Percentiles rank a stretch among this genome's conserved stretches.
These are phyloP conservation scores for Rhypophila decipiens DNA, from an alignment of 495 filamentous ascomycete species.

Conservation along the genomic window DNA sequence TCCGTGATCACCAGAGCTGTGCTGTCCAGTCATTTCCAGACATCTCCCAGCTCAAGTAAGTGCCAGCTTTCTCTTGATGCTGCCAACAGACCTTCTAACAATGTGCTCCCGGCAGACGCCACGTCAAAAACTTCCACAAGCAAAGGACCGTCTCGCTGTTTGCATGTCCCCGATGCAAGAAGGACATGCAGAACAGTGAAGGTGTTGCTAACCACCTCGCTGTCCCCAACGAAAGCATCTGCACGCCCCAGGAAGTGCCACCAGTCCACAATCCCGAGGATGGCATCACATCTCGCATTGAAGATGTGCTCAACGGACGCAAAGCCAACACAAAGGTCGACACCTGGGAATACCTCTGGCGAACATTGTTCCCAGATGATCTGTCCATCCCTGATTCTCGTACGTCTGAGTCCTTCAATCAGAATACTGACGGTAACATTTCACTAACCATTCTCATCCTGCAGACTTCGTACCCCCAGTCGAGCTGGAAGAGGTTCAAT, in stretches of 20 bases:
- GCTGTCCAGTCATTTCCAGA: slow-evolving; percentile 19
- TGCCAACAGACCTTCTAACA: neutral
- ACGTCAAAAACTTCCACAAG: slow-evolving; percentile 23
- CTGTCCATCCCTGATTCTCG: slow-evolving; percentile 7
- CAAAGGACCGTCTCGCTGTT: slow-evolving; percentile 4
- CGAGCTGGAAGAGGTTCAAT: slow-evolving; percentile 23
- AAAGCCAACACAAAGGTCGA: slow-evolving; percentile 21
- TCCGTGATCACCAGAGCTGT: slow-evolving; percentile 25
- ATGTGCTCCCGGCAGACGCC: slow-evolving; percentile 11
- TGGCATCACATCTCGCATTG: slow-evolving; percentile 16
- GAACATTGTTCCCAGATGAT: slow-evolving; percentile 16
- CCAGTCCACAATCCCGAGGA: slow-evolving; percentile 22
- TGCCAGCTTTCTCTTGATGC: neutral
- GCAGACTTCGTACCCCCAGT: slow-evolving; percentile 24
- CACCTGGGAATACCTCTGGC: slow-evolving; percentile 21
- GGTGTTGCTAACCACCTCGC: slow-evolving; percentile 11
- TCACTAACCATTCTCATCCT: no score
- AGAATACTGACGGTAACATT: no score
- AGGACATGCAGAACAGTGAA: slow-evolving; percentile 9
- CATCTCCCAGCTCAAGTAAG: slow-evolving; percentile 28
- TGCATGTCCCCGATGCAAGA: slow-evolving; percentile 21
- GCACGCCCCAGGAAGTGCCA: slow-evolving; percentile 4
- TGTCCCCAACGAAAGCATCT: slow-evolving; percentile 12
- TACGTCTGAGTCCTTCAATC: neutral
- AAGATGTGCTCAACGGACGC: slow-evolving; percentile 20